These are phyloP conservation scores for Paxillus rubicundulus DNA, from an alignment of 768 basidiomycete genomes.

Conservation along the genomic window DNA sequence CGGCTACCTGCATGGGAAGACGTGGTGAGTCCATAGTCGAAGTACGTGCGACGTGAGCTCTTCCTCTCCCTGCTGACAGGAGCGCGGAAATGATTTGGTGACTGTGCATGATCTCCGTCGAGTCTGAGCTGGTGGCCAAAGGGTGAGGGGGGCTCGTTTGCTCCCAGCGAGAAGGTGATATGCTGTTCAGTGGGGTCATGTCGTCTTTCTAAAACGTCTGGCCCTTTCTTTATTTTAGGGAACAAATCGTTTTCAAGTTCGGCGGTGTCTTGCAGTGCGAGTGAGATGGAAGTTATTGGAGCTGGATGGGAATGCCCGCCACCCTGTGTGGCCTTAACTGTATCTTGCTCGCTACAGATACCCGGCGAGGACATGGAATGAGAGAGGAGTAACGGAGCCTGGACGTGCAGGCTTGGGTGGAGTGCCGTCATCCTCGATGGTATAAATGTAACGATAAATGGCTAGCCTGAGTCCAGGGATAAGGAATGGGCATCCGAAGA, in stretches of 20 bases:
- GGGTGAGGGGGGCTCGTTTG: background rate
- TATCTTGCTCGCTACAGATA: background rate
- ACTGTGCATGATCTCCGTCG: background rate
- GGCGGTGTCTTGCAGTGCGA: background rate
- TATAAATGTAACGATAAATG: background rate
- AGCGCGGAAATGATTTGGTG: background rate
- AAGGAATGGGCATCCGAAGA: background rate
- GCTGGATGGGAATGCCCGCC: background rate
- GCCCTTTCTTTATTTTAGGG: background rate
- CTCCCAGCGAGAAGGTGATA: background rate
- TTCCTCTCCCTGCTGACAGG: constrained; percentile 16
- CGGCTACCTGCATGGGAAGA: constrained; percentile 1
- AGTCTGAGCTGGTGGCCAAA: constrained; percentile 8
- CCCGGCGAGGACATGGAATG: background rate
- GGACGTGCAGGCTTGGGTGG: background rate
- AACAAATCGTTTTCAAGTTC: background rate
- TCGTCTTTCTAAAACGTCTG: background rate
- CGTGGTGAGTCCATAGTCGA: constrained; percentile 18
- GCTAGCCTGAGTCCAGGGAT: too few relatives aligned
- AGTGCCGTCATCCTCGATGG: background rate
- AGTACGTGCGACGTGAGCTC: constrained; percentile 16
- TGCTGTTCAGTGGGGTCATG: background rate
- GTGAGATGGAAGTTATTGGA: background rate
- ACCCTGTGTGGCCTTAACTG: background rate
- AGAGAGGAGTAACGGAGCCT: background rate